Base-by-base conservation (phyloP, 2,329 filamentous ascomycete genomes). In the Ilyonectria robusta region DNA sequence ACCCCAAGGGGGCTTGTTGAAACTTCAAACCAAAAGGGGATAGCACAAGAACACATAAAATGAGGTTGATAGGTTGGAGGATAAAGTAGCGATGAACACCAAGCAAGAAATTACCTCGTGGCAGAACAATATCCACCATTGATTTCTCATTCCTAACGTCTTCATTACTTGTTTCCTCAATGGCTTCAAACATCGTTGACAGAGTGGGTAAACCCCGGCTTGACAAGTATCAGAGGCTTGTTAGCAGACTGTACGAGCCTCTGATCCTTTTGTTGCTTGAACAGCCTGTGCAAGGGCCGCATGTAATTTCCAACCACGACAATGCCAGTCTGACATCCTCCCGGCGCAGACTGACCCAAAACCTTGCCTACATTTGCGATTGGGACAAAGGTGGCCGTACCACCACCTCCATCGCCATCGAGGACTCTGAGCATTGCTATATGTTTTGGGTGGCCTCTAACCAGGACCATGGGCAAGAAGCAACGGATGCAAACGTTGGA, bases 401-500 rank as follows among this genome's bases (percentile, higher is more conserved):
- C 0, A 82, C 81, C n/a, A 82, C 85, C 0, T 80, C 85, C 0
- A 80, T 87, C 29, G 84, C 78, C 0, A 69, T 85, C 1, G 79
- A 87, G 65, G 73, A 81, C 0, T 65, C 48, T 0, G 42, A 70
- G 1, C 63, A 78, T 0, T 68, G 70, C n/a, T 79, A 78, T 57
- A 74, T 78, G 2, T 84, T 85, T 44, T 86, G 84, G 81, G 56
- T 86, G 8, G 80, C 85, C 3, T 80, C 79, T 1, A 87, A 87
- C 63, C 65, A 69, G 10, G 69, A 71, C 1, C 40, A 70, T 0
- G 35, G 63, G 1, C n/a, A 61, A 0, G 72, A 70, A 50, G 68
- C 0, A 23, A 17, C 0, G 84, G 11, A n/a, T 3, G 2, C 15
- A 13, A 31, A 42, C 2, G 21, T 21, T 21, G 21, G 21, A 21